These are phyloP conservation scores for Cladosporium velox DNA, from an alignment of 2,329 filamentous ascomycete species.

Conservation along the genomic window DNA sequence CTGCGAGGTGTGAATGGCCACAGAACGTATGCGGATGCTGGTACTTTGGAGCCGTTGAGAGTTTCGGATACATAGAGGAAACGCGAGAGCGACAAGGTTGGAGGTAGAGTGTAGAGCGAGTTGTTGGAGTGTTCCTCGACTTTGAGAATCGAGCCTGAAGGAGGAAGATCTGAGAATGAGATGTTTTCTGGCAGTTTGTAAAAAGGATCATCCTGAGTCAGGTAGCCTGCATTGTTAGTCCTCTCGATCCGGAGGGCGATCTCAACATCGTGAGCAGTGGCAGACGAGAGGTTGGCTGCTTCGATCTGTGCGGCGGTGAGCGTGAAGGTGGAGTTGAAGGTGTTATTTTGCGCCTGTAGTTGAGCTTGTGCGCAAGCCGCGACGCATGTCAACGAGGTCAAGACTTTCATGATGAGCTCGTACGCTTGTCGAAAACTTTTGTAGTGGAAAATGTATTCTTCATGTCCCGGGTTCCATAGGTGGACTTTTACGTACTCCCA, in stretches of 20 bases:
- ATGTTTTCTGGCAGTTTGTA: slow-evolving; percentile 38
- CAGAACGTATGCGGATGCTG: slow-evolving; percentile 52
- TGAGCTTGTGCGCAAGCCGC: neutral
- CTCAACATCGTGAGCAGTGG: slow-evolving; percentile 29
- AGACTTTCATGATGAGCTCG: neutral
- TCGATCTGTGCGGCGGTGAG: slow-evolving; percentile 27
- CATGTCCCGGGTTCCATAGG: too few species aligned
- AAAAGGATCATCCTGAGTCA: slow-evolving; percentile 42
- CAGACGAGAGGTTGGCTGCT: slow-evolving; percentile 25
- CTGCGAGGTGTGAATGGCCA: slow-evolving; percentile 46
- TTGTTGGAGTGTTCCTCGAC: slow-evolving; percentile 45
- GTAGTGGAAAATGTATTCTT: neutral
- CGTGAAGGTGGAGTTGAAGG: slow-evolving; percentile 32
- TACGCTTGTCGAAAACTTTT: neutral
- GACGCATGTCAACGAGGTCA: neutral
- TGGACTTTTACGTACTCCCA: neutral
- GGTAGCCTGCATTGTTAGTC: slow-evolving; percentile 32
- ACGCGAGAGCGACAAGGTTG: slow-evolving; percentile 49
- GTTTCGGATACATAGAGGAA: slow-evolving; percentile 52
- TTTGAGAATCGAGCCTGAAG: slow-evolving; percentile 45
- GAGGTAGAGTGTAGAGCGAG: slow-evolving; percentile 44
- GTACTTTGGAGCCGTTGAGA: slow-evolving; percentile 49
- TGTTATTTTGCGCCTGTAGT: slow-evolving; percentile 26
- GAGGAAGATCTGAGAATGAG: slow-evolving; percentile 23
- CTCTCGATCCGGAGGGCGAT: slow-evolving; percentile 33